Evolutionary conservation across 2,329 filamentous ascomycete species (phyloP), one percentile per base, ranked within the genome.

Genomic region (Lasiodiplodia sp.): DNA sequence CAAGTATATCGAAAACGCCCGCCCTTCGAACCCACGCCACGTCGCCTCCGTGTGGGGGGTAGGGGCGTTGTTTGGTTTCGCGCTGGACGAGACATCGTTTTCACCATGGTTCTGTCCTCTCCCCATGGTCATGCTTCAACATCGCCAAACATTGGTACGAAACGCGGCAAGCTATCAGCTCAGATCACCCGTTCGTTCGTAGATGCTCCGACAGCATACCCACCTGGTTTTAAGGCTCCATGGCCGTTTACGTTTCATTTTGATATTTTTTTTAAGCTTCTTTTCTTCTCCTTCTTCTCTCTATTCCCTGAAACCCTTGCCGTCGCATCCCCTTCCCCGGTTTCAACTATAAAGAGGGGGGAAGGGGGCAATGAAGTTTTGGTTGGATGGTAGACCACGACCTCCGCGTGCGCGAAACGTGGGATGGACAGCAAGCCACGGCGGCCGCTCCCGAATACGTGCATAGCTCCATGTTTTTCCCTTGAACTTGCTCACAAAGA

Each of bases 241-340:
- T 31, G 28, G 44, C 21, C 37, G n/a, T 37, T 47, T 28, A 10
- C 23, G 40, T 60, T 60, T 38, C 55, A 7, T 18, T 7, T 21
- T 2, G 11, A 21, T 25, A 7, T 47, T 60, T 44, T 11, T 25
- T 21, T 28, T 21, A 37, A 23, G 38, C 38, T 63, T 51, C 1
- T 52, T 52, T 38, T 52, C 21, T 31, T 52, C 21, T 31, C 14
- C 40, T 38, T 34, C 38, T 64, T 28, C 3, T 6, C 14, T 28
- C 40, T 10, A 40, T 25, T 25, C 40, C 47, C 3, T 64, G 60
- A 64, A 64, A 64, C 60, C 11, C n/a, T 10, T 37, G 5, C n/a
- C 16, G 60, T 64, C 60, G 60, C 60, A 64, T 23, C 55, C 31
- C 47, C 25, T 53, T 51, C 60, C 60, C 60, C 60, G 31, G 60